These are phyloP conservation scores for Dichomitus squalens DNA, from an alignment of 1,284 basidiomycete genomes.

Conservation along the genomic window DNA sequence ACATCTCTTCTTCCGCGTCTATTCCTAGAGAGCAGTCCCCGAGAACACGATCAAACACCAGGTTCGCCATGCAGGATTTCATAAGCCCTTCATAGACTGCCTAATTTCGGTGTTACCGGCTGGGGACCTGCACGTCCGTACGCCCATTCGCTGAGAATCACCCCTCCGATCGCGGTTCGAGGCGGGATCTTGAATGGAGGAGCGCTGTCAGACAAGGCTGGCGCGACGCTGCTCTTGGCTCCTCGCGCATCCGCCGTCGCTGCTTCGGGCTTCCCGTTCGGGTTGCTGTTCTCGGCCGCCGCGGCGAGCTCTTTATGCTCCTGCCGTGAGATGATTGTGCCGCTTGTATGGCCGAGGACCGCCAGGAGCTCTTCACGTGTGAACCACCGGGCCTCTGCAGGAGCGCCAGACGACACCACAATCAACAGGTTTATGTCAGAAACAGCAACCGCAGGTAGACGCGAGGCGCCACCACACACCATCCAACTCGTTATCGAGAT, in stretches of 20 bases:
- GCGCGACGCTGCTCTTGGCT: slow-evolving; percentile 4
- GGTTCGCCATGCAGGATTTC: background rate
- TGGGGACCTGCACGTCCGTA: slow-evolving; percentile 37
- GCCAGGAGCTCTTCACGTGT: slow-evolving; percentile 71
- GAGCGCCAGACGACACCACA: background rate
- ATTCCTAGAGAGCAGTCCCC: background rate
- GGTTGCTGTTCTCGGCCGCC: slow-evolving; percentile 20
- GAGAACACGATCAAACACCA: background rate
- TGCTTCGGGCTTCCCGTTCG: slow-evolving; percentile 19
- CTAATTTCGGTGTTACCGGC: slow-evolving; percentile 15
- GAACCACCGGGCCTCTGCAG: slow-evolving; percentile 86
- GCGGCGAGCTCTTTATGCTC: slow-evolving; percentile 63
- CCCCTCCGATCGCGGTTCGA: slow-evolving; percentile 69
- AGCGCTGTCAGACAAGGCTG: slow-evolving; percentile 32
- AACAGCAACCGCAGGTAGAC: background rate
- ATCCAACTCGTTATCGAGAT: slow-evolving; percentile 96
- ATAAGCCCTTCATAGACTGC: slow-evolving; percentile 4
- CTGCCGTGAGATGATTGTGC: slow-evolving; percentile 52
- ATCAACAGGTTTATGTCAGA: background rate
- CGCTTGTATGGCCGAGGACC: slow-evolving; percentile 60
- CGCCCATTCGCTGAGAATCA: slow-evolving; percentile 71
- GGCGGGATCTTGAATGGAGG: slow-evolving; percentile 68
- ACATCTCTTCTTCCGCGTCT: background rate
- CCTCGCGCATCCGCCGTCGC: slow-evolving; percentile 18
- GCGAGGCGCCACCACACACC: slow-evolving; percentile 47